phyloP scores from a whole-genome alignment of 2,329 filamentous ascomycete genomes.

The Dothidotthia symphoricarpi region DNA sequence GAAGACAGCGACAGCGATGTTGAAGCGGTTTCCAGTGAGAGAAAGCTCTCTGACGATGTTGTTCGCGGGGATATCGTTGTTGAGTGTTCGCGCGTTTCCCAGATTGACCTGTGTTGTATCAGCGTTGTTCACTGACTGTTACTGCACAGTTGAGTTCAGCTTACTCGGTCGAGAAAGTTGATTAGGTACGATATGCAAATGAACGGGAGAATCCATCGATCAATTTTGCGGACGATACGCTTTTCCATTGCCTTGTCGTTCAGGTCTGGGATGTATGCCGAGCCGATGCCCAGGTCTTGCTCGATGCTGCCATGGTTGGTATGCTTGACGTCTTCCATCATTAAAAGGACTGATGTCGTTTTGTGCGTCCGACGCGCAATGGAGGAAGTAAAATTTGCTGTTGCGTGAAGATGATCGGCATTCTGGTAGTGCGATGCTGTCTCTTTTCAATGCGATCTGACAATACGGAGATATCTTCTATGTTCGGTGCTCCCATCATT shows the following conservation, averaged over 20 bases:
- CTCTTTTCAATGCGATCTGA: too few species aligned
- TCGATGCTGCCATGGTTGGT: conserved; percentile 10
- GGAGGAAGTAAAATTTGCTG: too few species aligned
- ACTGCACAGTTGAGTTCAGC: background rate
- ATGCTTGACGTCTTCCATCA: conserved; percentile 4
- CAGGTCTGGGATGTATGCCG: conserved; percentile 15
- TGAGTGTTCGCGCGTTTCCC: conserved; percentile 22
- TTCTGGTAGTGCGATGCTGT: too few species aligned
- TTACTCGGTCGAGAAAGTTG: conserved; percentile 19
- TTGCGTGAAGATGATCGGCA: too few species aligned
- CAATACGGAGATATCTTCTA: too few species aligned
- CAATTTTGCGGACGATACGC: conserved; percentile 21
- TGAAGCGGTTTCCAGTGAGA: conserved; percentile 17
- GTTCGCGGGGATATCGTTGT: conserved; percentile 16
- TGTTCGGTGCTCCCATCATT: too few species aligned
- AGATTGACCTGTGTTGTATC: conserved; percentile 15
- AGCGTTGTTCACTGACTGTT: background rate
- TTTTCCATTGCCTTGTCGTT: conserved; percentile 22
- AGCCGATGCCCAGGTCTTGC: conserved; percentile 7
- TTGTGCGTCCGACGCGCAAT: too few species aligned
- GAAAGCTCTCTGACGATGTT: conserved; percentile 18
- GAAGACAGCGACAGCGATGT: conserved; percentile 19
- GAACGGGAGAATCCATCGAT: conserved; percentile 18
- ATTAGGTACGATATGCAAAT: conserved; percentile 23
- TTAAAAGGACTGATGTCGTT: conserved; percentile 2